Conservation (phyloP, 108 stramenopile species). For the Pseudonitzschia multiseries region DNA sequence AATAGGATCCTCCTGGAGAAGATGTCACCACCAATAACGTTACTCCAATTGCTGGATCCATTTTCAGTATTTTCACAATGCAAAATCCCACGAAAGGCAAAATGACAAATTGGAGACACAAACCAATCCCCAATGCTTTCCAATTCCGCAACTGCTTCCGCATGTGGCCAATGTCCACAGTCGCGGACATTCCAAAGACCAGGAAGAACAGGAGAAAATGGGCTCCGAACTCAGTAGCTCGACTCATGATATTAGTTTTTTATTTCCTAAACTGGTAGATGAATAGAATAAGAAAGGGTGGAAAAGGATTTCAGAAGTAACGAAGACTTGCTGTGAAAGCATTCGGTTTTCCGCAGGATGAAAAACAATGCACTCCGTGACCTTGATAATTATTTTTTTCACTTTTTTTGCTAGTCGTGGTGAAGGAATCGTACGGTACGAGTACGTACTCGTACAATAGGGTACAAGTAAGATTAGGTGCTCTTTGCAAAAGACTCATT, state of each 20-base stretch:
- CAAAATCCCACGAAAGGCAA: conserved; percentile 84
- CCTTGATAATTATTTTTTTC: too few relatives aligned
- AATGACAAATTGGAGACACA: conserved; percentile 70
- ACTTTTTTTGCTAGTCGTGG: too few relatives aligned
- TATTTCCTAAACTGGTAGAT: not conserved
- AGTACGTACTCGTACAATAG: too few relatives aligned
- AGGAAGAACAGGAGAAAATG: conserved; percentile 61
- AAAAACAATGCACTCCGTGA: too few relatives aligned
- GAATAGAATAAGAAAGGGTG: not conserved
- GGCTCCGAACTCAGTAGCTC: conserved; percentile 36
- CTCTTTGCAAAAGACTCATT: too few relatives aligned
- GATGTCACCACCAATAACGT: conserved; percentile 79
- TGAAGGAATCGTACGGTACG: too few relatives aligned
- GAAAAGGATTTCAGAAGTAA: not conserved
- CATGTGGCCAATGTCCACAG: conserved; percentile 54
- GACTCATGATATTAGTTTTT: conserved; percentile 4
- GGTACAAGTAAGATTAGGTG: too few relatives aligned
- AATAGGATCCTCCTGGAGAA: conserved; percentile 86
- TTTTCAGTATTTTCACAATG: conserved; percentile 48
- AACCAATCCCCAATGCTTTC: conserved; percentile 50
- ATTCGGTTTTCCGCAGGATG: too few relatives aligned
- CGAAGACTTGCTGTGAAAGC: not conserved
- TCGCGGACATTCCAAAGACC: conserved; percentile 72
- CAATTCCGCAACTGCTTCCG: conserved; percentile 54
- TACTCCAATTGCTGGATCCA: conserved; percentile 61